Conservation (phyloP, 2,329 filamentous ascomycete genomes). For the Furcasterigmium furcatum region DNA sequence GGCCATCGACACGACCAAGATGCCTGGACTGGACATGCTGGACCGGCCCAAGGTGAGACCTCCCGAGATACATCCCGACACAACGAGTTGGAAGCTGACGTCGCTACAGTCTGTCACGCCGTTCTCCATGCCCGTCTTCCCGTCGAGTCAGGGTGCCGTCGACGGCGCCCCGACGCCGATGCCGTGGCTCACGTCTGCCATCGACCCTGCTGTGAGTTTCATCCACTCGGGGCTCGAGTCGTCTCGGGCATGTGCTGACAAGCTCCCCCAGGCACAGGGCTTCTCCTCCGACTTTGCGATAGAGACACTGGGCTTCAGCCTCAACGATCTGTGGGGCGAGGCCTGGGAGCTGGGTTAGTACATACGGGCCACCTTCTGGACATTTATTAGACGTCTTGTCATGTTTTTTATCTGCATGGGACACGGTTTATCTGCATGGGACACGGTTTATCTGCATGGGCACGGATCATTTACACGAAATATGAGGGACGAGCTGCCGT, state of each 20-base stretch:
- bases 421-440: background rate
- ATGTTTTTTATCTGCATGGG: conserved; percentile 1
- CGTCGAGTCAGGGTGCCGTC: conserved; percentile 8
- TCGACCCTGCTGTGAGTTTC: conserved; percentile 18
- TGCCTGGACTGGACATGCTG: conserved; percentile 27
- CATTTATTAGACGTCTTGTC: conserved; percentile 1
- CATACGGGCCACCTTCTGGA: conserved; percentile 13
- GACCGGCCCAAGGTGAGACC: conserved; percentile 35
- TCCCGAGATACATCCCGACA: background rate
- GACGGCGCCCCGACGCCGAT: conserved; percentile 20
- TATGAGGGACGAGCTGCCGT: no score
- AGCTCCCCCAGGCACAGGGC: conserved; percentile 22
- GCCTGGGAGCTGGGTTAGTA: conserved; percentile 35
- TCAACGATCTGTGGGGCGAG: conserved; percentile 55
- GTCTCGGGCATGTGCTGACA: conserved; percentile 1
- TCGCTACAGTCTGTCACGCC: conserved; percentile 34
- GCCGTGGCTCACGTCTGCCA: conserved; percentile 26
- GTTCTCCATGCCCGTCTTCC: conserved; percentile 28
- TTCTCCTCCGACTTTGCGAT: conserved; percentile 52
- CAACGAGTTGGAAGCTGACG: conserved; percentile 5
- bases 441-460: background rate
- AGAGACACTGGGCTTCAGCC: conserved; percentile 48
- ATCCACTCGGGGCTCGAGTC: background rate
- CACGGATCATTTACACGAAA: no score
- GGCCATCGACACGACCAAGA: conserved; percentile 9